These are phyloP conservation scores for Wickerhamomyces canadensis DNA, from an alignment of 805 yeast genomes.

Conservation along the genomic window DNA sequence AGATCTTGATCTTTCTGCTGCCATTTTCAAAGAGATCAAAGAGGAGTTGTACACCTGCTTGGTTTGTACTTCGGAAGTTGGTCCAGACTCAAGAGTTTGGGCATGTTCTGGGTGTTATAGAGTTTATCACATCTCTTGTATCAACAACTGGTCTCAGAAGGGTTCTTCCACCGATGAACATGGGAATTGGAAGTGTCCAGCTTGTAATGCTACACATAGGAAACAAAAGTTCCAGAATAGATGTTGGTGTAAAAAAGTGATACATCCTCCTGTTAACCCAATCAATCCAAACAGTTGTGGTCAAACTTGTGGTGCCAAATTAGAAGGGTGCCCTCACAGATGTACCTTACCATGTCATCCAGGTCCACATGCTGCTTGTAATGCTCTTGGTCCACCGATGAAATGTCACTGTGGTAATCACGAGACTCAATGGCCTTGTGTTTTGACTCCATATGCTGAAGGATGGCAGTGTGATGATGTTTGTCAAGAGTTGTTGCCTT, in stretches of 20 bases:
- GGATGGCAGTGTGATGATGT: conserved; percentile 65
- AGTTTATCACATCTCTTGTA: conserved; percentile 82
- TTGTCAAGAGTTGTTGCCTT: conserved; percentile 62
- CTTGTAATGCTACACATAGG: conserved; percentile 52
- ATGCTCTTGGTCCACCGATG: conserved; percentile 68
- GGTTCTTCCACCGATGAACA: conserved; percentile 61
- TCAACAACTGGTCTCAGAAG: conserved; percentile 77
- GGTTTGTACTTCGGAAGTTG: conserved; percentile 83
- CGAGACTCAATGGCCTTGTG: conserved; percentile 64
- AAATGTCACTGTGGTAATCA: conserved; percentile 71
- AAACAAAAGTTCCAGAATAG: conserved; percentile 51
- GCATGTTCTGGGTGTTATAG: conserved; percentile 73
- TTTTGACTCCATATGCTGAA: conserved; percentile 55
- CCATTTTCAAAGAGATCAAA: conserved; percentile 50
- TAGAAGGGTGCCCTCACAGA: conserved; percentile 60
- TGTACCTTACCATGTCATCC: conserved; percentile 81
- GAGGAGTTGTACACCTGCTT: conserved; percentile 76
- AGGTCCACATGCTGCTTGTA: conserved; percentile 80
- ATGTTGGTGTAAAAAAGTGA: conserved; percentile 87
- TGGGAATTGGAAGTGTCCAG: conserved; percentile 81
- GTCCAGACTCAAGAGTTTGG: conserved; percentile 64
- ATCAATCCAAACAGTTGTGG: conserved; percentile 85
- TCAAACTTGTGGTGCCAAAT: conserved; percentile 60
- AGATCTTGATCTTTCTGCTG: conserved; percentile 25
- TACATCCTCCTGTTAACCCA: conserved; percentile 55